Percentiles rank a stretch among this genome's conserved stretches.
Evolutionary conservation across 768 basidiomycete genomes (phyloP).

Genomic region (Peribolospora baueri): DNA sequence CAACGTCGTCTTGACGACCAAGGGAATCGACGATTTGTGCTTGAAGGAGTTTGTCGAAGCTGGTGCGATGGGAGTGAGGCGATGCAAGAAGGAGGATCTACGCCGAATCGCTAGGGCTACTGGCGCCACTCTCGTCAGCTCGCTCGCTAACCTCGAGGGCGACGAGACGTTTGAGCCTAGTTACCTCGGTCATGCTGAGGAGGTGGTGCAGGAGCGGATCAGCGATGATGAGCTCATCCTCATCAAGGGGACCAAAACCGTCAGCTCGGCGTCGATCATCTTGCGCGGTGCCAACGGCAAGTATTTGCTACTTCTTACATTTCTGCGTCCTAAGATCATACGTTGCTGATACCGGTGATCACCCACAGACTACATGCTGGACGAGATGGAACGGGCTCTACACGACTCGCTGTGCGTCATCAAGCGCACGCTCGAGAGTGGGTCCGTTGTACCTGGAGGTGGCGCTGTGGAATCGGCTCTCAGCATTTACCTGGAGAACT

Average conservation of each 20-base stretch:
- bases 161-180: slow-evolving; percentile 90
- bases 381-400: slow-evolving; percentile 94
- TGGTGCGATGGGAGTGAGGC: slow-evolving; percentile 91
- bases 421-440: slow-evolving; percentile 91
- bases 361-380: slow-evolving; percentile 65
- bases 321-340: not conserved
- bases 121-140: slow-evolving; percentile 75
- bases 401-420: slow-evolving; percentile 87
- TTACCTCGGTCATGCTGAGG: slow-evolving; percentile 75
- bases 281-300: slow-evolving; percentile 65
- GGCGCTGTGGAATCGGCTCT: slow-evolving; percentile 92
- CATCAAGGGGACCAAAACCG: slow-evolving; percentile 91
- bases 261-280: slow-evolving; percentile 75
- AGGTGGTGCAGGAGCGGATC: slow-evolving; percentile 88
- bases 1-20: slow-evolving; percentile 89
- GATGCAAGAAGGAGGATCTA: slow-evolving; percentile 93
- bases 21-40: slow-evolving; percentile 94
- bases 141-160: slow-evolving; percentile 83
- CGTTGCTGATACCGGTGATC: not conserved
- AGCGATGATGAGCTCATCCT: slow-evolving; percentile 96
- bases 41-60: slow-evolving; percentile 97
- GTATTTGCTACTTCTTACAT: not conserved
- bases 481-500: slow-evolving; percentile 94
- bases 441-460: slow-evolving; percentile 82
- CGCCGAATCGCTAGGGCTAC: slow-evolving; percentile 92